Base-by-base conservation (phyloP, 2,329 filamentous ascomycete species). In the Fusarium nanum region DNA sequence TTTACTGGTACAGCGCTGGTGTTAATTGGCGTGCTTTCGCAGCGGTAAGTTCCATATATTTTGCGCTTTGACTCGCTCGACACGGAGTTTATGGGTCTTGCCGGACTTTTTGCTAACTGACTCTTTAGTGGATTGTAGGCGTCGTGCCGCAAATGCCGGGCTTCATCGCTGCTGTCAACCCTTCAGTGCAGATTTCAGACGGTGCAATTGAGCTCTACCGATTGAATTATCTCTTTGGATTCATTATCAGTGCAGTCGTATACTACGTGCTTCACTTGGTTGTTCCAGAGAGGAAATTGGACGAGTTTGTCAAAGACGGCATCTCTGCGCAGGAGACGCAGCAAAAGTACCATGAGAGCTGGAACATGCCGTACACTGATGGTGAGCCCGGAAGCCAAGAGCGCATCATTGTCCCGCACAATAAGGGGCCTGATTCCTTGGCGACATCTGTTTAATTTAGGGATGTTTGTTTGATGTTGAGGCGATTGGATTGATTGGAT, bases 1-100 rank as follows among this genome's bases (percentile, higher is more conserved):
- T 82, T 4, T 83, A 83, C 67, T 83, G 81, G 81, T 83, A 80
- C 60, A 78, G 66, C 7, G 67, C 65, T n/a, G 81, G 81, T 5
- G 32, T 81, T 13, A 83, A 83, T 56, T 82, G 80, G 79, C 76
- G 81, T 7, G 81, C 82, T 3, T 74, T 77, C 1, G 73, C 78
- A 25, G 79, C 81, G 28, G 81, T 82, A 71, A 68, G 80, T 77
- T 37, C 34, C 34, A 37, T n/a, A 6, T 18, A n/a, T 37, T 11
- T 12, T 12, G 22, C 14, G 20, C 6, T 18, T 22, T 18, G 49
- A 37, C 32, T 34, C 32, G 16, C 28, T 28, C 28, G 28, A 52
- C 23, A 28, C n/a, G 34, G 49, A 52, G 32, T 16, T 41, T 52
- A 27, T 16, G 22, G 23, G 20, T 52, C 3, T 8, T 30, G 6